A percentile compares a stretch with the other conserved stretches of the same genome.
Evolutionary conservation across 768 basidiomycete genomes (phyloP).

Genomic region (Suillus discolor): DNA sequence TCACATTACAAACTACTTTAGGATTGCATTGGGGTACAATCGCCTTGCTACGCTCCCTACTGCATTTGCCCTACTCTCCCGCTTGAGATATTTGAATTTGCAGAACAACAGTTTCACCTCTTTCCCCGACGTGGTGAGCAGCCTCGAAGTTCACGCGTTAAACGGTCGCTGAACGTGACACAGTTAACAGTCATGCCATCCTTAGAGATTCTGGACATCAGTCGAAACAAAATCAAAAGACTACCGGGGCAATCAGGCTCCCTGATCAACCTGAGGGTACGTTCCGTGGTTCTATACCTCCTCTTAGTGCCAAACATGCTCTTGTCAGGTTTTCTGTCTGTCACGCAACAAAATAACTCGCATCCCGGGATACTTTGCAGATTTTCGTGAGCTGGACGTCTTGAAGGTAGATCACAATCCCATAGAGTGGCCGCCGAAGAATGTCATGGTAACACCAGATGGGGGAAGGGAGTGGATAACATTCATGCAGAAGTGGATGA

Average conservation of each 20-base stretch:
- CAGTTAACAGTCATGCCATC: slow-evolving; percentile 85
- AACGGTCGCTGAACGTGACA: slow-evolving; percentile 15
- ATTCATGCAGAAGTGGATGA: slow-evolving; percentile 76
- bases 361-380: slow-evolving; percentile 76
- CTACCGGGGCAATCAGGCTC: slow-evolving; percentile 82
- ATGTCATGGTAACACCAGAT: slow-evolving; percentile 51
- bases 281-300: slow-evolving; percentile 19
- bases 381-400: slow-evolving; percentile 73
- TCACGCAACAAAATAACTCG: slow-evolving; percentile 82
- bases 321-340: slow-evolving; percentile 75
- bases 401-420: slow-evolving; percentile 92
- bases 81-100: slow-evolving; percentile 83
- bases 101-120: slow-evolving; percentile 79
- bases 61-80: slow-evolving; percentile 71
- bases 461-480: slow-evolving; percentile 74
- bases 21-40: slow-evolving; percentile 88
- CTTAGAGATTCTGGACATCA: slow-evolving; percentile 93
- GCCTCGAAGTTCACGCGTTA: slow-evolving; percentile 11
- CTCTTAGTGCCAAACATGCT: slow-evolving; percentile 5
- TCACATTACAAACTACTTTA: slow-evolving; percentile 32
- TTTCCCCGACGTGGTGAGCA: slow-evolving; percentile 86
- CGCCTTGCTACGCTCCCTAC: slow-evolving; percentile 75
- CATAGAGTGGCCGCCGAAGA: slow-evolving; percentile 86
- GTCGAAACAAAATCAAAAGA: slow-evolving; percentile 84
- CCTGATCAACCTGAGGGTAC: slow-evolving; percentile 72